Evolutionary conservation across 2,329 filamentous ascomycete species (phyloP).

Genomic region (Diaporthe caulivora): DNA sequence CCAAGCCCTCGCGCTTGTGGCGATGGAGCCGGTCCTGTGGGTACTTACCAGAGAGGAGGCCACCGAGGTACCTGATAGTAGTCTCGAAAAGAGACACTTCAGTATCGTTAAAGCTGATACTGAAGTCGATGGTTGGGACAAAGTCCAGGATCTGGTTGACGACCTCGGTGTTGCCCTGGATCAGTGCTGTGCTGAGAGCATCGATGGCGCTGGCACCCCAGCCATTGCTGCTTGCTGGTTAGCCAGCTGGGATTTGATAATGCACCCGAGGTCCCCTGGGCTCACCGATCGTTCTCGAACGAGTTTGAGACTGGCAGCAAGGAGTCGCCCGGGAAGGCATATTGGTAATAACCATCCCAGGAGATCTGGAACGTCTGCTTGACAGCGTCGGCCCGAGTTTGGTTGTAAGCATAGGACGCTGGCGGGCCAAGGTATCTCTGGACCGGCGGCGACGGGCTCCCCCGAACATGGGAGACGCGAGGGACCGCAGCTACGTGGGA

Average conservation of each 20-base stretch:
- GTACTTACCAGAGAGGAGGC: slow-evolving; percentile 76
- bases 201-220: slow-evolving; percentile 90
- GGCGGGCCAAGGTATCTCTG: slow-evolving; percentile 33
- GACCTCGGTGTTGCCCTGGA: slow-evolving; percentile 78
- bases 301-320: slow-evolving; percentile 76
- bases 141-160: slow-evolving; percentile 79
- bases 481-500: slow-evolving; percentile 39
- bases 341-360: slow-evolving; percentile 79
- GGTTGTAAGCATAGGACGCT: slow-evolving; percentile 47
- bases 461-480: slow-evolving; percentile 21
- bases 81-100: slow-evolving; percentile 88
- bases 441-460: not conserved
- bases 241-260: slow-evolving; percentile 34
- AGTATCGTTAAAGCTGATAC: slow-evolving; percentile 50
- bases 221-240: slow-evolving; percentile 70
- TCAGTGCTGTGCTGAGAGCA: slow-evolving; percentile 81
- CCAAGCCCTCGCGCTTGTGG: not conserved
- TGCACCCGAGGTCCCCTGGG: not conserved
- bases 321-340: slow-evolving; percentile 84
- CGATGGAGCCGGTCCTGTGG: too few species aligned
- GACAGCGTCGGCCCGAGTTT: slow-evolving; percentile 68
- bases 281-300: slow-evolving; percentile 77
- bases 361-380: slow-evolving; percentile 77
- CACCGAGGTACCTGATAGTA: slow-evolving; percentile 88
- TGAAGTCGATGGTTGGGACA: slow-evolving; percentile 78